These are phyloP conservation scores for Rickenella mellea DNA, from an alignment of 768 basidiomycete genomes.

Conservation along the genomic window DNA sequence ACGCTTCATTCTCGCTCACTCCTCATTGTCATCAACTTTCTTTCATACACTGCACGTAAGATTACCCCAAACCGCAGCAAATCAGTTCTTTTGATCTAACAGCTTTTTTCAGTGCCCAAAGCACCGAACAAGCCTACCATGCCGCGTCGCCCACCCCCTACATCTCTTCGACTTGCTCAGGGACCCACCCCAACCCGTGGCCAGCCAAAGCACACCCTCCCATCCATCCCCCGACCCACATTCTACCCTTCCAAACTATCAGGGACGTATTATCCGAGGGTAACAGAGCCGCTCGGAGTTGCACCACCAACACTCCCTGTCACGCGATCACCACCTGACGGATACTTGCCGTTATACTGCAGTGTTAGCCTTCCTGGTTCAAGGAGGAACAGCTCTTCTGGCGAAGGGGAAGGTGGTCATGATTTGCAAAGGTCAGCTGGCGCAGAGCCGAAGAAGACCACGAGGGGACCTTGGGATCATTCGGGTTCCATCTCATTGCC, in stretches of 20 bases:
- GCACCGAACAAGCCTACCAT: slow-evolving; percentile 23
- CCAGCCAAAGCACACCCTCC: slow-evolving; percentile 54
- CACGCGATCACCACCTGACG: neutral
- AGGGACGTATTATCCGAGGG: neutral
- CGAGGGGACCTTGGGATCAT: slow-evolving; percentile 54
- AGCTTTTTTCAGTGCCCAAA: too few species aligned
- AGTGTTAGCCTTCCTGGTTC: neutral
- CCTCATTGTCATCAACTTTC: too few species aligned
- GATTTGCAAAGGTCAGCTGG: slow-evolving; percentile 11
- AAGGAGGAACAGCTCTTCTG: neutral
- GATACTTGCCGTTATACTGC: too few species aligned
- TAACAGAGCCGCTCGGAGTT: neutral
- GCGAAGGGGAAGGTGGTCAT: neutral
- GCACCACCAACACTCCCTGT: neutral
- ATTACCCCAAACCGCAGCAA: too few species aligned
- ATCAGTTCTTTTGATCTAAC: too few species aligned
- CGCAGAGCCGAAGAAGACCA: slow-evolving; percentile 9
- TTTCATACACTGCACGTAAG: too few species aligned
- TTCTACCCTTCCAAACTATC: slow-evolving; percentile 15
- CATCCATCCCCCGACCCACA: slow-evolving; percentile 50
- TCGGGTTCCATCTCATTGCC: slow-evolving; percentile 31
- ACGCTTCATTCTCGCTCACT: too few species aligned
- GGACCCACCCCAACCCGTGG: slow-evolving; percentile 59
- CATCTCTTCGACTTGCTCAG: slow-evolving; percentile 48
- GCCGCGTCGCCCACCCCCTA: slow-evolving; percentile 62